Percentiles rank a stretch among this genome's conserved stretches.
Evolutionary conservation across 2,329 filamentous ascomycete genomes (phyloP).

Genomic region (Diplodia sapinea): DNA sequence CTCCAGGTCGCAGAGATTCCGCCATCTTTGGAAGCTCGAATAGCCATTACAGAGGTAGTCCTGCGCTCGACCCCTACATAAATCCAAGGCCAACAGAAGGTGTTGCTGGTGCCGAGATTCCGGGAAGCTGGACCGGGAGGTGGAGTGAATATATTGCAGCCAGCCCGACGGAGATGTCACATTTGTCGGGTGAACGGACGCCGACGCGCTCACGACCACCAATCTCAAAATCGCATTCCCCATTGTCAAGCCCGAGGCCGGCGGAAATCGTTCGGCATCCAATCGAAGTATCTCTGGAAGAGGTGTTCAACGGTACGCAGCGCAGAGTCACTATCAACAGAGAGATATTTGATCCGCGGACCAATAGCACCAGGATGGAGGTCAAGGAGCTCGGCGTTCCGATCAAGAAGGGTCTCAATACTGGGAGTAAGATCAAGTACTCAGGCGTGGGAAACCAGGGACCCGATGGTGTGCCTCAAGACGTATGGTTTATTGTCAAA

Average conservation of each 20-base stretch:
- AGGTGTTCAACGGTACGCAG: conserved; percentile 81
- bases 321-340: conserved; percentile 99
- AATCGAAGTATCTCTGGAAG: conserved; percentile 81
- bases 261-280: conserved; percentile 78
- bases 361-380: conserved; percentile 80
- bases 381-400: conserved; percentile 92
- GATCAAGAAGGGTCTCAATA: conserved; percentile 93
- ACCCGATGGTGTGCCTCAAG: conserved; percentile 85
- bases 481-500: conserved; percentile 91
- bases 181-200: background rate
- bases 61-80: background rate
- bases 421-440: conserved; percentile 98
- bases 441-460: conserved; percentile 97
- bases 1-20: conserved; percentile 5
- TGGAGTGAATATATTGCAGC: background rate
- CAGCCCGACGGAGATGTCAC: conserved; percentile 21
- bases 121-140: background rate
- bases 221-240: background rate
- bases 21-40: background rate
- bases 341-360: conserved; percentile 84
- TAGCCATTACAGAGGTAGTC: background rate
- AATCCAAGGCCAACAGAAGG: background rate
- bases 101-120: background rate
- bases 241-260: background rate
- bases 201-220: background rate